Percentiles rank a stretch among this genome's conserved stretches.
Conservation (phyloP, 2,329 filamentous ascomycete species). For the Trichoderma sp. region DNA sequence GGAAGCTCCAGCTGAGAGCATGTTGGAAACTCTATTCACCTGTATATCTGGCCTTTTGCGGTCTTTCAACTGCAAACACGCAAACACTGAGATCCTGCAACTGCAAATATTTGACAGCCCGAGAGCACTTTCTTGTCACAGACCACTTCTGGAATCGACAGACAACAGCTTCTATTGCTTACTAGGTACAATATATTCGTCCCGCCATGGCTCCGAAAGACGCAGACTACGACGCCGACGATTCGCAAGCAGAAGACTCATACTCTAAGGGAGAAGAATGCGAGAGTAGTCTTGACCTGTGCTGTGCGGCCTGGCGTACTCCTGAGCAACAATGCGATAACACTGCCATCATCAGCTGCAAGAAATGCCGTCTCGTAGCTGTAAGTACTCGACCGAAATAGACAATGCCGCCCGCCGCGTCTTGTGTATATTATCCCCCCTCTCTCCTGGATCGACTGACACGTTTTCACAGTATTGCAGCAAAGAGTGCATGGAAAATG, state of each 20-base stretch:
- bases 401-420: not conserved
- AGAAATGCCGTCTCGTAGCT: conserved; percentile 23
- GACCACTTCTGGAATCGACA: no score
- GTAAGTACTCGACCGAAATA: conserved; percentile 13
- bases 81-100: no score
- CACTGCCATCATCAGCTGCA: conserved; percentile 20
- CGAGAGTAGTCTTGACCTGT: not conserved
- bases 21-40: not conserved
- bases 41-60: not conserved
- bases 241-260: not conserved
- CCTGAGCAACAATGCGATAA: conserved; percentile 3
- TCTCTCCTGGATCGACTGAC: not conserved
- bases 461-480: conserved; percentile 25
- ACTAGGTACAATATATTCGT: no score
- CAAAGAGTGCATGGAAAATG: conserved; percentile 19
- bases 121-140: not conserved
- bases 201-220: not conserved
- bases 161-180: no score
- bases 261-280: not conserved
- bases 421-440: not conserved
- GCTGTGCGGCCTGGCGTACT: conserved; percentile 16
- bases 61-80: no score
- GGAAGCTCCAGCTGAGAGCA: not conserved
- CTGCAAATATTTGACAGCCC: not conserved
- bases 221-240: no score